phyloP scores from a whole-genome alignment of 2,329 filamentous ascomycete genomes.

The Botrytis sinoallii region DNA sequence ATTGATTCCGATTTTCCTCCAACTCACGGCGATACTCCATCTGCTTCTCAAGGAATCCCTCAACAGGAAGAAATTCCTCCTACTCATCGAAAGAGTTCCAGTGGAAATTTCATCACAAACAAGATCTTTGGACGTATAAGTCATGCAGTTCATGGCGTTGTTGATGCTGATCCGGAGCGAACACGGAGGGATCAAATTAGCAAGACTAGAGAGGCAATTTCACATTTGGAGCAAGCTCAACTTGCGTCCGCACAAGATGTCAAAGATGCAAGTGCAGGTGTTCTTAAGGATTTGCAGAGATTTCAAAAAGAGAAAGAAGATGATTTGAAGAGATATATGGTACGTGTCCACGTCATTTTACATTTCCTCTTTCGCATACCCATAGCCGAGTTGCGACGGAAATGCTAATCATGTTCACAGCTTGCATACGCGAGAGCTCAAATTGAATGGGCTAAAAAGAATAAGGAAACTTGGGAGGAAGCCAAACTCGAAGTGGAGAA shows the following conservation, averaged over 20 bases:
- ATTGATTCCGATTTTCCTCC: conserved; percentile 96
- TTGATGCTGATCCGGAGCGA: conserved; percentile 91
- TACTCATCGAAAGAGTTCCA: conserved; percentile 74
- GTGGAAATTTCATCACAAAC: conserved; percentile 84
- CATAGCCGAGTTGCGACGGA: neutral
- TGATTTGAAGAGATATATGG: conserved; percentile 92
- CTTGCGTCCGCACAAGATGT: conserved; percentile 87
- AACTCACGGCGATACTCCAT: conserved; percentile 75
- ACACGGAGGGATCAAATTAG: conserved; percentile 91
- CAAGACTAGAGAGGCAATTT: conserved; percentile 87
- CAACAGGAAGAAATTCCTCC: conserved; percentile 46
- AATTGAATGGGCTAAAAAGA: conserved; percentile 72
- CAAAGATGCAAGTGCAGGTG: conserved; percentile 83
- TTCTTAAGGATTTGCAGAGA: conserved; percentile 83
- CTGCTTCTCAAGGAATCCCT: conserved; percentile 69
- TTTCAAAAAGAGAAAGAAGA: conserved; percentile 97
- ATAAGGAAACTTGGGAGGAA: conserved; percentile 70
- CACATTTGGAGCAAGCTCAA: conserved; percentile 84
- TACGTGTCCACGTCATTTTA: conserved; percentile 47
- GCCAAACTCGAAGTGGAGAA: conserved; percentile 67
- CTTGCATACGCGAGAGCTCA: conserved; percentile 70
- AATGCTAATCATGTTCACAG: conserved; percentile 41
- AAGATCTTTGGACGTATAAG: conserved; percentile 95
- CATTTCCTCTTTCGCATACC: neutral
- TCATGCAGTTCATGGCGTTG: conserved; percentile 93